Conservation (phyloP, 768 basidiomycete species). For the Boletus reticuloceps region DNA sequence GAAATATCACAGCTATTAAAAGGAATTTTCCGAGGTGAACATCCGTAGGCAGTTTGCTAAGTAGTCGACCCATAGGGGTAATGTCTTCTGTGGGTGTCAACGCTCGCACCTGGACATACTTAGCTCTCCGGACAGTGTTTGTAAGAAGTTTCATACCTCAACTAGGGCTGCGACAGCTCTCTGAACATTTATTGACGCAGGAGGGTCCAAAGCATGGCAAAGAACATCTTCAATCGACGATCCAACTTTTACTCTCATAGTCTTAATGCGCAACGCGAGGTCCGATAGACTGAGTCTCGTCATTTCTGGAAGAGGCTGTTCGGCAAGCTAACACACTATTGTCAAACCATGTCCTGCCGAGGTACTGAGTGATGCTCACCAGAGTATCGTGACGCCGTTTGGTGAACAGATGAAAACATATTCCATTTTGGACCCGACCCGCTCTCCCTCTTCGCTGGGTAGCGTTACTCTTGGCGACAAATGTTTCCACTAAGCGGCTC, state of each 20-base stretch:
- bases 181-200: conserved; percentile 80
- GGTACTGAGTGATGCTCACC: conserved; percentile 35
- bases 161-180: conserved; percentile 88
- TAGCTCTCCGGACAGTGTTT: neutral
- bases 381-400: conserved; percentile 79
- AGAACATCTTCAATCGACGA: conserved; percentile 88
- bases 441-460: conserved; percentile 87
- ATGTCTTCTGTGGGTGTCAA: conserved; percentile 86
- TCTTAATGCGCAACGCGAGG: conserved; percentile 87
- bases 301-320: conserved; percentile 94
- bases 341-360: neutral
- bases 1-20: conserved; percentile 77
- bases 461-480: conserved; percentile 88
- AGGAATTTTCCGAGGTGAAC: conserved; percentile 96
- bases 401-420: conserved; percentile 97
- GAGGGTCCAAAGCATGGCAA: conserved; percentile 86
- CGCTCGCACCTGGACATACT: conserved; percentile 64
- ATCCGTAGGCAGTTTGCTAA: conserved; percentile 92
- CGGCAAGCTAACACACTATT: conserved; percentile 59
- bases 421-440: conserved; percentile 83
- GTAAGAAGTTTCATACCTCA: conserved; percentile 50
- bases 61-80: conserved; percentile 86
- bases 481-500: conserved; percentile 88
- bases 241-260: conserved; percentile 86
- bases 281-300: conserved; percentile 90